Evolutionary conservation across 2,329 filamentous ascomycete genomes (phyloP).

Genomic region (Alternaria triticimaculans): DNA sequence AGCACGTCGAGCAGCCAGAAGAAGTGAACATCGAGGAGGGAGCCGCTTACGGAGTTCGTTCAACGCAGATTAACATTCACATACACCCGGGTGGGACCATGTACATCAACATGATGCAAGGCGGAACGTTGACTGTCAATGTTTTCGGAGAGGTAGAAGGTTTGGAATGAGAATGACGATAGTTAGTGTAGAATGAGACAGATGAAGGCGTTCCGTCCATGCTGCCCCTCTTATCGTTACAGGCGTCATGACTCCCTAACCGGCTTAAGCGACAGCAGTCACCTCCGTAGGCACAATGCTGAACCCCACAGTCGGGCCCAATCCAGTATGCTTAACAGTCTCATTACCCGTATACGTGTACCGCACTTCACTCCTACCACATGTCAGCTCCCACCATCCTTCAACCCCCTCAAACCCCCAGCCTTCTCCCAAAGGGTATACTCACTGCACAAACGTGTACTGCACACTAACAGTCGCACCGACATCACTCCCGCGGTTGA

Average conservation of each 20-base stretch:
- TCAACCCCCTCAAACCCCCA: neutral
- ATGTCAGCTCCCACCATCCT: neutral
- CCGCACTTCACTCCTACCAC: neutral
- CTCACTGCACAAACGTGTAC: slow-evolving; percentile 24
- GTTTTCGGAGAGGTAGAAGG: neutral
- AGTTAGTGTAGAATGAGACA: too few species aligned
- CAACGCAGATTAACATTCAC: neutral
- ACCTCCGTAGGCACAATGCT: slow-evolving; percentile 17
- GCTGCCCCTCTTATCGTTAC: too few species aligned
- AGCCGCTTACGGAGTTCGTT: neutral
- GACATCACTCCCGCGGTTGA: slow-evolving; percentile 14
- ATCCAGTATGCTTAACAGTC: neutral
- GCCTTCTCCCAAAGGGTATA: neutral
- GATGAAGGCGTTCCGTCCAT: too few species aligned
- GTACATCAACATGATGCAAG: neutral
- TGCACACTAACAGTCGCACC: slow-evolving; percentile 18
- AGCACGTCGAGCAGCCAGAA: too few species aligned
- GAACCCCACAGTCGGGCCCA: neutral
- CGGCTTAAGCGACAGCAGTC: neutral
- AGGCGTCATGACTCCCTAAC: too few species aligned
- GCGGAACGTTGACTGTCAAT: neutral
- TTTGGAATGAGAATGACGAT: too few species aligned
- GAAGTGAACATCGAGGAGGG: neutral
- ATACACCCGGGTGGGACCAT: neutral
- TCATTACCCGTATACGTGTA: slow-evolving; percentile 6